Percentiles rank a stretch among this genome's conserved stretches.
Evolutionary conservation across 164 flowering plant species (phyloP).

Genomic region (Litsea cubeba): DNA sequence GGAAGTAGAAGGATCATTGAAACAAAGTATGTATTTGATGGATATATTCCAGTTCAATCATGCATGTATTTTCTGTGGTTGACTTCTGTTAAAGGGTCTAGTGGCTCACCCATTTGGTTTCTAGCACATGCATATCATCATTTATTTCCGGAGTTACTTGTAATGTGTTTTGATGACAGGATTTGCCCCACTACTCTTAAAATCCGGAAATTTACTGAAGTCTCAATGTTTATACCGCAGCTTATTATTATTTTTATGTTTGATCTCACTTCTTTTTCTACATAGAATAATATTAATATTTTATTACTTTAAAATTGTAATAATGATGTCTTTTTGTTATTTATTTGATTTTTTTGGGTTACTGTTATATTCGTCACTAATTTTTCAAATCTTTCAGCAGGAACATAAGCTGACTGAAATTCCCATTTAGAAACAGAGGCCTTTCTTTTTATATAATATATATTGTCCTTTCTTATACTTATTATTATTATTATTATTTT

Average conservation of each 20-base stretch:
- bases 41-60: background rate
- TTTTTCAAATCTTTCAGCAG: background rate
- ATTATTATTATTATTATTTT: too few relatives aligned
- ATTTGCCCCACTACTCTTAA: too few relatives aligned
- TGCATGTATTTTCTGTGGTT: background rate
- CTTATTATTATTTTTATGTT: background rate
- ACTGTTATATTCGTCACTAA: background rate
- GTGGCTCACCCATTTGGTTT: background rate
- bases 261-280: background rate
- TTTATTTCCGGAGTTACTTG: background rate
- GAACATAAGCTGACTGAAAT: background rate
- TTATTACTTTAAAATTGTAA: background rate
- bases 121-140: background rate
- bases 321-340: background rate
- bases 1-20: constrained; percentile 26
- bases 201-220: background rate
- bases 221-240: background rate
- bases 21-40: constrained; percentile 48
- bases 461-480: background rate
- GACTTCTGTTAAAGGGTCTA: background rate
- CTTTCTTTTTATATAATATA: too few relatives aligned
- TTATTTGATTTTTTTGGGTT: background rate
- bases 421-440: background rate
- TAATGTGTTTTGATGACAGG: background rate
- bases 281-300: background rate